Evolutionary conservation across 495 filamentous ascomycete genomes (phyloP).

Genomic region (Hyaloscypha finlandica): DNA sequence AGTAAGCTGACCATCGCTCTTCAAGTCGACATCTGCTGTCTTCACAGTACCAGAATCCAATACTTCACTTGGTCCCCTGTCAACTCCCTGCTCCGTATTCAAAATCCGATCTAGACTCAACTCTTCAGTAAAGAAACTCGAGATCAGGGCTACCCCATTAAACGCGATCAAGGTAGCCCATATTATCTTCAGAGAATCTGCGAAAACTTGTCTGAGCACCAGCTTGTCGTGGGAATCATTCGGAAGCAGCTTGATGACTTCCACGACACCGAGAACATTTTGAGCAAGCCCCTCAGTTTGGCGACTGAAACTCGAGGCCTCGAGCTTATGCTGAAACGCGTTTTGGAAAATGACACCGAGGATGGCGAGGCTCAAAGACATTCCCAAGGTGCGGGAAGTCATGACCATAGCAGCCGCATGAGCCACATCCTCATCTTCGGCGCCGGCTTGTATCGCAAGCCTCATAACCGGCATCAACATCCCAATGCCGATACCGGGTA

Average conservation of each 20-base stretch:
- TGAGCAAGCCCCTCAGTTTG: slow-evolving; percentile 49
- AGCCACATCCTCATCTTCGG: slow-evolving; percentile 45
- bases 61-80: too few relatives aligned
- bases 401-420: slow-evolving; percentile 56
- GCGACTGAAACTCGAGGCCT: slow-evolving; percentile 40
- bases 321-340: slow-evolving; percentile 37
- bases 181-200: slow-evolving; percentile 55
- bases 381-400: neutral
- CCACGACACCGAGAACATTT: slow-evolving; percentile 58
- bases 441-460: slow-evolving; percentile 47
- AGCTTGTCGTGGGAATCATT: slow-evolving; percentile 9
- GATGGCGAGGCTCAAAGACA: slow-evolving; percentile 48
- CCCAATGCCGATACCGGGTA: slow-evolving; percentile 53
- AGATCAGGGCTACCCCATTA: neutral
- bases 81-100: too few relatives aligned
- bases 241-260: slow-evolving; percentile 55
- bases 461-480: slow-evolving; percentile 51
- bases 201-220: slow-evolving; percentile 42
- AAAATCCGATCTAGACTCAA: slow-evolving; percentile 5
- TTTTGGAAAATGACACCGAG: slow-evolving; percentile 60
- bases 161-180: slow-evolving; percentile 49
- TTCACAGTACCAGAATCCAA: too few relatives aligned
- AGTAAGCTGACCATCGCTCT: too few relatives aligned
- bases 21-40: too few relatives aligned
- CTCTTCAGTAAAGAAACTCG: slow-evolving; percentile 12